Conservation (phyloP, 108 stramenopile species). For the Cyclotella sp. region DNA sequence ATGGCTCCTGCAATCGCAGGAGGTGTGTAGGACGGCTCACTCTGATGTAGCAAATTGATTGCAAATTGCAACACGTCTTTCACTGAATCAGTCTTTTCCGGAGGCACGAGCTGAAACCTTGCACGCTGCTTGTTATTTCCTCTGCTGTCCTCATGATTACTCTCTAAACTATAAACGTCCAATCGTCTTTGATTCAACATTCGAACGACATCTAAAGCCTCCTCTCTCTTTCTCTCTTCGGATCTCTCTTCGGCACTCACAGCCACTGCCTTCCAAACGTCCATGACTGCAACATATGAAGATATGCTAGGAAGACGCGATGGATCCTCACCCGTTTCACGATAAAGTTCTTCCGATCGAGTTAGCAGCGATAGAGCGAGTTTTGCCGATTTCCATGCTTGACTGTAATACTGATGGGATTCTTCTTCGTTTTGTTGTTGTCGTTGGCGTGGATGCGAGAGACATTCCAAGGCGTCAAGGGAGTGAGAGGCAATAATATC, state of each 20-base stretch:
- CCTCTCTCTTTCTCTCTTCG: conserved; percentile 31
- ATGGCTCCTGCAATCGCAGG: neutral
- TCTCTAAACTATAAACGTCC: conserved; percentile 30
- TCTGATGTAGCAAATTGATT: conserved; percentile 20
- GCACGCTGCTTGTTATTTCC: neutral
- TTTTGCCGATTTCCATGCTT: conserved; percentile 41
- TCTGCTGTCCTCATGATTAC: neutral
- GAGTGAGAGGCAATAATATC: conserved; percentile 35
- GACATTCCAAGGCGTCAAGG: conserved; percentile 29
- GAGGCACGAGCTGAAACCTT: conserved; percentile 22
- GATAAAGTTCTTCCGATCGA: conserved; percentile 44
- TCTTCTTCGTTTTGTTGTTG: conserved; percentile 5
- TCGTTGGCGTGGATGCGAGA: conserved; percentile 3
- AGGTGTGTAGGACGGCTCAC: conserved; percentile 25
- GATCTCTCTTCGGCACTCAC: conserved; percentile 13
- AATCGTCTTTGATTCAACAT: conserved; percentile 23
- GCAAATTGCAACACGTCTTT: conserved; percentile 40
- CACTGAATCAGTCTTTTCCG: conserved; percentile 17
- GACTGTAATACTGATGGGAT: neutral
- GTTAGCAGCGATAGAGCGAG: conserved; percentile 32
- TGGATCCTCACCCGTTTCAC: conserved; percentile 29
- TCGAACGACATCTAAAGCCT: conserved; percentile 37
- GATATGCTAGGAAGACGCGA: conserved; percentile 30
- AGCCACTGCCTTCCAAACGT: conserved; percentile 45
- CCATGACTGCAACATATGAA: conserved; percentile 43